Base-by-base conservation (phyloP, 1,139 yeast genomes). In the Candida albicans region DNA sequence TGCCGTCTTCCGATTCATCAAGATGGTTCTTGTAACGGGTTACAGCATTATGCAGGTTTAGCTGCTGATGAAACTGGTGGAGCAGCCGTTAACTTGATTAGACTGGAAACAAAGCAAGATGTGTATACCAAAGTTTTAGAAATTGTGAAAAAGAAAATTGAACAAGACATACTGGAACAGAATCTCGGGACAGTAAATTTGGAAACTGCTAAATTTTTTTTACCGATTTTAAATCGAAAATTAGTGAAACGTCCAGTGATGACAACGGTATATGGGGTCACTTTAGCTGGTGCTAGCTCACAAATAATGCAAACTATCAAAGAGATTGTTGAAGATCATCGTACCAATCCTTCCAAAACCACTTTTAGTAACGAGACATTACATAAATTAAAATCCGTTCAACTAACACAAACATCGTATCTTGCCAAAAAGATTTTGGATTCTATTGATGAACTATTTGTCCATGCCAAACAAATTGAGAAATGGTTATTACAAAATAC, bases 221-320 rank as follows among this genome's bases (percentile, higher is more conserved):
- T 41, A 8, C 50, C 48, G 1, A 35, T 71, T 4, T 48, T 71
- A 11, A 52, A 57, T 13, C 50, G 79, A 8, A 70, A 69, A 37
- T 52, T 73, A 24, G 60, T 73, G 30, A 73, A 73, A 50, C 69
- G 72, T 42, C 73, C 78, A 1, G 70, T 73, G 1, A 73, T 73
- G 79, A 73, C 79, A 2, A 68, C 73, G 2, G 79, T 73, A 0
- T 73, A 73, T 50, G 79, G 79, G 0, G 78, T 73, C 2, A 73
- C 77, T 0, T 41, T 45, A 2, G 62, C 45, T 50, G 79, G 79
- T 0, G 76, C 73, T 1, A 50, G 58, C 3, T 48, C 48, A 6
- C 79, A 73, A 48, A 64, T 73, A 11, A 44, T 52, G 11, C 56
- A 53, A 27, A 53, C 62, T 38, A 57, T 70, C 9, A 49, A 57